Evolutionary conservation across 176 grass and related monocot species (phyloP).

Genomic region (Ananas comosus): DNA sequence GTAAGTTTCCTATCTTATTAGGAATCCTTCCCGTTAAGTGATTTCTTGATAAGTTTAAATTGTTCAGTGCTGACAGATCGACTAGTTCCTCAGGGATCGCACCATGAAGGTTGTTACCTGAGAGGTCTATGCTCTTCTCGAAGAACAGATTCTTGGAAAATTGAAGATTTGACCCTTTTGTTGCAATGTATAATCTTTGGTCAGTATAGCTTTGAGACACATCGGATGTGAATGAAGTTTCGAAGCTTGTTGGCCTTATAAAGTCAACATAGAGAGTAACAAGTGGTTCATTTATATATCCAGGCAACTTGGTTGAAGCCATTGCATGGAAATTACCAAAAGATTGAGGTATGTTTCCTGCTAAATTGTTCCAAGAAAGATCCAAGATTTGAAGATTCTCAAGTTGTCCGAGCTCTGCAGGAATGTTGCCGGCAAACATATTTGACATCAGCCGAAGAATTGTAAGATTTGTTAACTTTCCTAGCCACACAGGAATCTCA

Average conservation of each 20-base stretch:
- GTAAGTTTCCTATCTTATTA: slow-evolving; percentile 8
- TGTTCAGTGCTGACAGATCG: not conserved
- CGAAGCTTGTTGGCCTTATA: accelerated
- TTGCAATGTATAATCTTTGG: not conserved
- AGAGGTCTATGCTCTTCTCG: slow-evolving; percentile 27
- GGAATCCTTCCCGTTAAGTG: slow-evolving; percentile 4
- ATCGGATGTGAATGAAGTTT: not conserved
- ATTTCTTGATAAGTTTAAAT: slow-evolving; percentile 29
- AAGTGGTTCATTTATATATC: not conserved
- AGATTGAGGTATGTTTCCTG: slow-evolving; percentile 12
- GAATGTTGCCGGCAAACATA: slow-evolving; percentile 32
- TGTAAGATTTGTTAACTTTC: not conserved
- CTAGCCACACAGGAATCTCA: slow-evolving; percentile 33
- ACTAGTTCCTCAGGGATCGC: slow-evolving; percentile 21
- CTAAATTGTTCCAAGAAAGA: slow-evolving; percentile 24
- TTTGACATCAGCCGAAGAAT: slow-evolving; percentile 24
- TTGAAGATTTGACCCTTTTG: slow-evolving; percentile 15
- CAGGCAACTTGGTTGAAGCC: not conserved
- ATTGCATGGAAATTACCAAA: slow-evolving; percentile 22
- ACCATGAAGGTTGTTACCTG: slow-evolving; percentile 21
- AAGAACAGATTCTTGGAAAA: not conserved
- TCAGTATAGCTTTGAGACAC: too few relatives aligned
- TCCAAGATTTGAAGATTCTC: slow-evolving; percentile 18
- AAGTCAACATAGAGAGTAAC: not conserved
- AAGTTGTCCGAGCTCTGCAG: not conserved